Base-by-base conservation (phyloP, 257 asterid genomes). In the Rubia yunnanensis region DNA sequence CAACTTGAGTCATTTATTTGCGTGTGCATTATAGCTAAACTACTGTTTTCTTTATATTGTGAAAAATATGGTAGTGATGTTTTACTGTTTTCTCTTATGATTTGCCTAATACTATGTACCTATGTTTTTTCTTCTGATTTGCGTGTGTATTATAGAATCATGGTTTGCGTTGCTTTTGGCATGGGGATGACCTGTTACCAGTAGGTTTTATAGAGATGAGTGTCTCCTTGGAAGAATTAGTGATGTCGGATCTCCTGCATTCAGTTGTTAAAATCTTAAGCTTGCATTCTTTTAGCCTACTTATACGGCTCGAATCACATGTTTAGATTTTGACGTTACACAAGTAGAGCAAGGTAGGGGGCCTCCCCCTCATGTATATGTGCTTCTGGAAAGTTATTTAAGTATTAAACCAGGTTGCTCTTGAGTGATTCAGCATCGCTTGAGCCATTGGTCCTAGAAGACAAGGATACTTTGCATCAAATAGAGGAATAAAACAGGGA, bases 1-100 rank as follows among this genome's bases (percentile, higher is more conserved):
- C 89, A 92, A 89, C 94, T 89, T 92, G 68, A 91, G 83, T 68
- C 39, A 54, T 70, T 75, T 92, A 79, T 89, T 89, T 83, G 86
- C 64, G 97, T 92, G 89, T 80, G 98, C 83, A 70, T 53, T 30
- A 59, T 60, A 18, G 9, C 46, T 60, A 48, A 8, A 32, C 17
- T 32, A 5, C 48, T 38, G 10, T 5, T 34, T 59, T 31, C 36
- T 24, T 76, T 69, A 30, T 26, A 31, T 3, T 60, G 27, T 22
- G 27, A 34, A n/a, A 59, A n/a, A 15, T 2, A 28, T 59, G 61
- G 26, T 14, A 26, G 0, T 59, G 64, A 30, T 30, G 41, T 18
- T 59, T 31, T 32, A 8, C 5, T 59, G 27, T 18, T 26, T 57
- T 57, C 23, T 5, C 63, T 57, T 57, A 23, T 27, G 39, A 23